These are phyloP conservation scores for Fraxinus greggii DNA, from an alignment of 305 asterid species.

Conservation along the genomic window DNA sequence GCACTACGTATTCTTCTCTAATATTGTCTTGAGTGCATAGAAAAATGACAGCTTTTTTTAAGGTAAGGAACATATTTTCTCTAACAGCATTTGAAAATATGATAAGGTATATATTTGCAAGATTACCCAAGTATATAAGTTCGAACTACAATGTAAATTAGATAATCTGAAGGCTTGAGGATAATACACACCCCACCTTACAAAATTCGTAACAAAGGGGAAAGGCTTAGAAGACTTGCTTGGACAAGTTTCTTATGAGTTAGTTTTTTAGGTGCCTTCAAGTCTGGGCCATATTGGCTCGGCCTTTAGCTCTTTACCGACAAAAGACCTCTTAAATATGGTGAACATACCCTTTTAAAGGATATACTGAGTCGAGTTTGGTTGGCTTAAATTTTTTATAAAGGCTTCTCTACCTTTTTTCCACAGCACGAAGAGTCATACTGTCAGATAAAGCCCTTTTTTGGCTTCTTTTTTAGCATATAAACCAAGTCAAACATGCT, in stretches of 20 bases:
- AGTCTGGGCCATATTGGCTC: not conserved
- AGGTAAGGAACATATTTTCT: not conserved
- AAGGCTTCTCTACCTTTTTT: not conserved
- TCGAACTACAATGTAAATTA: not conserved
- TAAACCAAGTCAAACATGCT: not conserved
- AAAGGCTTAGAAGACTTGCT: not conserved
- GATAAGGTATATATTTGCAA: not conserved
- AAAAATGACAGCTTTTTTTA: not conserved
- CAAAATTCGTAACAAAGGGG: not conserved
- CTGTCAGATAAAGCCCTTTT: not conserved
- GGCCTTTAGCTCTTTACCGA: not conserved
- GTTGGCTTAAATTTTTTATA: not conserved
- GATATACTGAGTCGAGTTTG: not conserved
- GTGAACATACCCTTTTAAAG: not conserved
- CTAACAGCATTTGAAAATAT: not conserved
- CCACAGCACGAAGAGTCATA: not conserved
- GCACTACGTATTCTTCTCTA: not conserved
- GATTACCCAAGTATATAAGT: not conserved
- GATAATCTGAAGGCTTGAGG: not conserved
- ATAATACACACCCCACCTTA: not conserved
- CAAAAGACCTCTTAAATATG: not conserved
- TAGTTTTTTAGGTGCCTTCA: not conserved
- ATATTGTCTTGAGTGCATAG: not conserved
- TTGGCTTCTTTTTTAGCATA: not conserved
- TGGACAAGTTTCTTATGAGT: not conserved